These are phyloP conservation scores for Arthrobotrys sinensis DNA, from an alignment of 2,329 filamentous ascomycete species.

Conservation along the genomic window DNA sequence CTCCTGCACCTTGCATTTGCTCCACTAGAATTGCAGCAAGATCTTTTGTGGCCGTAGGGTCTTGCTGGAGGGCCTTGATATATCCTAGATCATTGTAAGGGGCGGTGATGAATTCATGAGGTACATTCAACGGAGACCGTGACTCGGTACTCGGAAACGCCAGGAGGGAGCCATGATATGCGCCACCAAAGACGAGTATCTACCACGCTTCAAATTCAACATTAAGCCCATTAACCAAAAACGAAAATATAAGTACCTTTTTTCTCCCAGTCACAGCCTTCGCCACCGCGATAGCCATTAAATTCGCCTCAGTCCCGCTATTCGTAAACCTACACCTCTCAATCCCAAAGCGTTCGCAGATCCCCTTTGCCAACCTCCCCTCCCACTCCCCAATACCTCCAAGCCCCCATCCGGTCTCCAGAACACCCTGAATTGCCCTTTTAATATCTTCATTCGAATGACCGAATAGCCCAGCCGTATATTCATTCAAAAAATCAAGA, in stretches of 20 bases:
- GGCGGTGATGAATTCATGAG: slow-evolving; percentile 75
- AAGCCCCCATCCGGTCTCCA: slow-evolving; percentile 72
- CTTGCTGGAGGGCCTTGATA: slow-evolving; percentile 68
- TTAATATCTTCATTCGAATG: slow-evolving; percentile 75
- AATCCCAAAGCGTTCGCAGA: slow-evolving; percentile 73
- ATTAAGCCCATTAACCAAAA: neutral
- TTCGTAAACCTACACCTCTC: slow-evolving; percentile 76
- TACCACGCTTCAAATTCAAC: slow-evolving; percentile 64
- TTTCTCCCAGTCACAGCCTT: slow-evolving; percentile 68
- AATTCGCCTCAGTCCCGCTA: slow-evolving; percentile 77
- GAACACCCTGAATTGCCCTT: slow-evolving; percentile 65
- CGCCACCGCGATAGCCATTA: slow-evolving; percentile 74
- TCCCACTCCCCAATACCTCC: slow-evolving; percentile 73
- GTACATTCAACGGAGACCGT: slow-evolving; percentile 70
- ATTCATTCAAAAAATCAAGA: slow-evolving; percentile 76
- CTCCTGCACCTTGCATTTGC: slow-evolving; percentile 77
- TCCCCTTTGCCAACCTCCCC: slow-evolving; percentile 70
- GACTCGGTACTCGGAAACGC: slow-evolving; percentile 67
- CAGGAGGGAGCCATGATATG: slow-evolving; percentile 74
- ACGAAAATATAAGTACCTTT: slow-evolving; percentile 31
- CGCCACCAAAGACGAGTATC: slow-evolving; percentile 71
- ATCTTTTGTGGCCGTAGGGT: slow-evolving; percentile 66
- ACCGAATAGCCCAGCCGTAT: slow-evolving; percentile 77
- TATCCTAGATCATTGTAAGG: slow-evolving; percentile 75
- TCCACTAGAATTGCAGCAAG: slow-evolving; percentile 78